Conservation (phyloP, 768 basidiomycete species). For the Calvatia gigantea region DNA sequence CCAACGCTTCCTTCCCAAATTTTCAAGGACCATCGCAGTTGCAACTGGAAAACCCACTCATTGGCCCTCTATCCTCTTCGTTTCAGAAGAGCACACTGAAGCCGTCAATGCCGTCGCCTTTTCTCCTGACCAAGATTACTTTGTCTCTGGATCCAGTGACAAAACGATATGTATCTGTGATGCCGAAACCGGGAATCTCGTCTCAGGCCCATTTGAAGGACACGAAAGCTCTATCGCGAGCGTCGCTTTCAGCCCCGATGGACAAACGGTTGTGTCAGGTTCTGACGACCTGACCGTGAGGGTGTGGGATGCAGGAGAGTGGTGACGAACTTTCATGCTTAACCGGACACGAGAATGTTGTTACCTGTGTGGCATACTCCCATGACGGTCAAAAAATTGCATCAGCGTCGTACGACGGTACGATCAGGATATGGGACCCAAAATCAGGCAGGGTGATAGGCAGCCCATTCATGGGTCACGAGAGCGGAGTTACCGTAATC, state of each 20-base stretch:
- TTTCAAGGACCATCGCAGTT: conserved; percentile 12
- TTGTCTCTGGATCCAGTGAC: conserved; percentile 26
- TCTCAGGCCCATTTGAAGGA: conserved; percentile 17
- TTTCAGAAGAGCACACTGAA: conserved; percentile 12
- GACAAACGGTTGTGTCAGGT: conserved; percentile 19
- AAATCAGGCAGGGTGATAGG: conserved; percentile 13
- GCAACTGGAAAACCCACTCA: conserved; percentile 8
- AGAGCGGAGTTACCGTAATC: neutral
- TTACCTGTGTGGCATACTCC: conserved; percentile 19
- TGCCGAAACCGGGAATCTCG: conserved; percentile 6
- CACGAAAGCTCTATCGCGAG: conserved; percentile 17
- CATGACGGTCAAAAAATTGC: conserved; percentile 13
- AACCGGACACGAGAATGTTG: conserved; percentile 10
- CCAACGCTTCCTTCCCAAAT: conserved; percentile 13
- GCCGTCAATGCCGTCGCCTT: conserved; percentile 16
- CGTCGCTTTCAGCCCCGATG: conserved; percentile 25
- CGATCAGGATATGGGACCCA: conserved; percentile 9
- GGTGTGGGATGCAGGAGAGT: conserved; percentile 20
- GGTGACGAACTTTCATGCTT: conserved; percentile 1
- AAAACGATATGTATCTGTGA: conserved; percentile 22
- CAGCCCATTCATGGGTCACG: conserved; percentile 20
- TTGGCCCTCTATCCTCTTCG: conserved; percentile 18
- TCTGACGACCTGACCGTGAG: conserved; percentile 17
- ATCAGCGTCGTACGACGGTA: conserved; percentile 7
- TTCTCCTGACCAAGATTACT: conserved; percentile 23